Percentiles rank a stretch among this genome's conserved stretches.
These are phyloP conservation scores for Pythium brassicae DNA, from an alignment of 352 stramenopile species.

Conservation along the genomic window DNA sequence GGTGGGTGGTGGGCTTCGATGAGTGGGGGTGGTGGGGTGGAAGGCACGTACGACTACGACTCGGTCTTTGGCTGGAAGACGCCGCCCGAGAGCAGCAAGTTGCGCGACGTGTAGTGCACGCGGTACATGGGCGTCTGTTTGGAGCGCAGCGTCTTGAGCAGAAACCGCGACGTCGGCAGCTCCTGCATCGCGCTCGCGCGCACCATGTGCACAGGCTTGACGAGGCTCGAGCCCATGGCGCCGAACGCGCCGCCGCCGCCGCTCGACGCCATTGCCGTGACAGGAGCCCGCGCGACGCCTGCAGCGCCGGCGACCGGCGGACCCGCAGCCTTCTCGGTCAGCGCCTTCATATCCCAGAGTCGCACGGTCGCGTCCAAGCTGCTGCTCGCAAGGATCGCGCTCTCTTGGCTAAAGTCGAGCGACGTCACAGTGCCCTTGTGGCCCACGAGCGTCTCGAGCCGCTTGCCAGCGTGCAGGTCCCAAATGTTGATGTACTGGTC, in stretches of 20 bases:
- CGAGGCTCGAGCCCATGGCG: constrained; percentile 24
- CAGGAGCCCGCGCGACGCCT: constrained; percentile 29
- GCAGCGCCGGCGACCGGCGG: constrained; percentile 8
- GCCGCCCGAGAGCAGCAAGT: constrained; percentile 72
- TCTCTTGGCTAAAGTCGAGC: constrained; percentile 77
- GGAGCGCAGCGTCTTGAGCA: constrained; percentile 81
- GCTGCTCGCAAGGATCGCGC: constrained; percentile 66
- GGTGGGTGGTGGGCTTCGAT: not conserved
- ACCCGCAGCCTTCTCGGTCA: constrained; percentile 36
- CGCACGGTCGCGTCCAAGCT: constrained; percentile 77
- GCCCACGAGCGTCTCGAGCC: constrained; percentile 78
- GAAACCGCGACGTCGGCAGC: constrained; percentile 57
- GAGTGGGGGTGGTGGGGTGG: not conserved
- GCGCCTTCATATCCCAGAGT: constrained; percentile 82
- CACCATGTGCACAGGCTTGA: constrained; percentile 57
- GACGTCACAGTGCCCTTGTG: constrained; percentile 74
- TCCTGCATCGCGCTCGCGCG: constrained; percentile 47
- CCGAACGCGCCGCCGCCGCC: not conserved
- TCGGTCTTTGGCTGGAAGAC: constrained; percentile 63
- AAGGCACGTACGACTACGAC: constrained; percentile 16
- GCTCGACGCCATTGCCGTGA: constrained; percentile 14
- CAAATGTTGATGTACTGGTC: constrained; percentile 92
- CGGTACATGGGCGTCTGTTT: constrained; percentile 85
- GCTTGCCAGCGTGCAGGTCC: constrained; percentile 89
- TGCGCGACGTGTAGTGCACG: constrained; percentile 79